Conservation (phyloP, 208 protist species). For the Trypanosoma rangeli region DNA sequence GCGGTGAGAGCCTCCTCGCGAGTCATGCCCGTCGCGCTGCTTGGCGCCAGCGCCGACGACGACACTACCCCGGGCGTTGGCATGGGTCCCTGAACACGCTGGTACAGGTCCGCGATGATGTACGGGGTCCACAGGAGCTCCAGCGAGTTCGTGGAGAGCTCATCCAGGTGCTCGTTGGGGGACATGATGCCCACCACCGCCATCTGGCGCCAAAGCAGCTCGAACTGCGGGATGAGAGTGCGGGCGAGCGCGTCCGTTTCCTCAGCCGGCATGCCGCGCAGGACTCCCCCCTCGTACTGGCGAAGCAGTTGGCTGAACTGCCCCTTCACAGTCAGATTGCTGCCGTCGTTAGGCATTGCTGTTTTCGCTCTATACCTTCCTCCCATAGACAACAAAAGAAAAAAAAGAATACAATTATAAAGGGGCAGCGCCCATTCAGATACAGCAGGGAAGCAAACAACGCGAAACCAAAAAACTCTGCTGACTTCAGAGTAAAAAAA, state of each 20-base stretch:
- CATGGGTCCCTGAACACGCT: constrained; percentile 57
- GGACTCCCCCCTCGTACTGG: constrained; percentile 35
- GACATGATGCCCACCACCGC: constrained; percentile 65
- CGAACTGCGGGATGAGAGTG: constrained; percentile 51
- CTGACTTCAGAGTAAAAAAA: no score
- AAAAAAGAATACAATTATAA: constrained; percentile 4
- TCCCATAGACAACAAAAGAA: not conserved
- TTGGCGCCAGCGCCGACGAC: not conserved
- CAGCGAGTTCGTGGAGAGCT: constrained; percentile 77
- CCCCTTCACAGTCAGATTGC: constrained; percentile 53
- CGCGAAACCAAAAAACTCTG: not conserved
- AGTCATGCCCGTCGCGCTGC: constrained; percentile 23
- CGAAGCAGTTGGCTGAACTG: constrained; percentile 57
- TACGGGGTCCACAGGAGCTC: constrained; percentile 87
- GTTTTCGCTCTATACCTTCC: not conserved
- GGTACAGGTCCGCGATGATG: constrained; percentile 81
- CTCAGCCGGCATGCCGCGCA: constrained; percentile 3
- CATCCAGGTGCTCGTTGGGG: constrained; percentile 78
- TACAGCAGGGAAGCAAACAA: constrained; percentile 7
- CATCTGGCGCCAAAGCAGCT: constrained; percentile 71
- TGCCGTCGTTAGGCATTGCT: not conserved
- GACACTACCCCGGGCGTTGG: constrained; percentile 11
- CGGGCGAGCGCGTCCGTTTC: constrained; percentile 33
- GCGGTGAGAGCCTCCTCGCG: constrained; percentile 65
- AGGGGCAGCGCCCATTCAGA: not conserved